Evolutionary conservation across 176 grass and related monocot genomes (phyloP).

Genomic region (Saccharum officinarum): DNA sequence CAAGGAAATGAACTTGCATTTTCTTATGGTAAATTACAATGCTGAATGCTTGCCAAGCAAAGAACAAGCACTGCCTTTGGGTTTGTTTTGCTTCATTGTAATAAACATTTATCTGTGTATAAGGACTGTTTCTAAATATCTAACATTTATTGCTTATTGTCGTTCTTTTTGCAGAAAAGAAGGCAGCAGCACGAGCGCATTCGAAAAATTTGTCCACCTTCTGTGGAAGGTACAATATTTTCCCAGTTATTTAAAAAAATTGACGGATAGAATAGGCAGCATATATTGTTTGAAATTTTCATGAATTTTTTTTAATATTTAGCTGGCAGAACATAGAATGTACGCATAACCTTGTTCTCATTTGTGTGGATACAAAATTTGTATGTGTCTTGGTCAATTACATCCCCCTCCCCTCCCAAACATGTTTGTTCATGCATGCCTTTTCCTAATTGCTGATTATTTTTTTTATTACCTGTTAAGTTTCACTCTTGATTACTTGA

Average conservation of each 20-base stretch:
- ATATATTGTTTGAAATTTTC: not conserved
- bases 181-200: constrained; percentile 75
- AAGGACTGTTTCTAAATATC: not conserved
- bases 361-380: not conserved
- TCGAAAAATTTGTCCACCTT: constrained; percentile 90
- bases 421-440: not conserved
- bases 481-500: not conserved
- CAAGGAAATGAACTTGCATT: not conserved
- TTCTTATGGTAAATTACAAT: not conserved
- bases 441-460: not conserved
- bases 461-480: not conserved
- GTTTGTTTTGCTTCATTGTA: not conserved
- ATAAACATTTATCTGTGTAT: not conserved
- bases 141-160: not conserved
- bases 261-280: not conserved
- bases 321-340: not conserved
- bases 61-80: not conserved
- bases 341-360: not conserved
- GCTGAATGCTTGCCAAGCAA: constrained; percentile 22
- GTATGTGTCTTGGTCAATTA: not conserved
- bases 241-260: not conserved
- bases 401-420: not conserved
- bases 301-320: not conserved
- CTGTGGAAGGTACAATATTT: constrained; percentile 80
- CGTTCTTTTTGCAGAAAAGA: constrained; percentile 67